Base-by-base conservation (phyloP, 345 rosid species). In the Ricinus communis region DNA sequence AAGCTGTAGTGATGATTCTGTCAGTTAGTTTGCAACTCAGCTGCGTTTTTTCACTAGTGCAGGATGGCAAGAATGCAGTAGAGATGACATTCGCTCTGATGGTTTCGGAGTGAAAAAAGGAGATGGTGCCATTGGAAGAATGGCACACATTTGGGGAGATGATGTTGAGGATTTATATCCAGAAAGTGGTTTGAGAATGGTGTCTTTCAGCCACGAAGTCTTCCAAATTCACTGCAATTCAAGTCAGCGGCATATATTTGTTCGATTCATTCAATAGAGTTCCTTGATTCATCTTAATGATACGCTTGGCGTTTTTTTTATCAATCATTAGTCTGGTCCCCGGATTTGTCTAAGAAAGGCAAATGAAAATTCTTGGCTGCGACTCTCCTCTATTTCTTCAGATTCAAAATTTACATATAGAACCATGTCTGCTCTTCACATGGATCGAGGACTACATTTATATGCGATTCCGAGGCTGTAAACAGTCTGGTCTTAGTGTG, bases 351-450 rank as follows among this genome's bases (percentile, higher is more conserved):
- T 80, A 8, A 85, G 83, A 13, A 84, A 79, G 69, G 60, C 83
- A 84, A 62, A 77, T 81, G 85, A 84, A 79, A 76, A 33, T 72
- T 77, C 24, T 56, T 84, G 57, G 80, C 81, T 27, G 82, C 77
- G 24, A 49, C 55, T 33, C 81, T 84, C 4, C 62, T 81, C 52
- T 38, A 66, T 49, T 77, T 74, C 66, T 81, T 74, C 68, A 52
- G 71, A 33, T 76, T 84, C 76, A 66, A 63, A n/a, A 62, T 76
- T 84, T n/a, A 61, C 73, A 4, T 80, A 80, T 45, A 28, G 82
- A 50, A 75, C 81, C 38, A 77, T 77, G 85, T 77, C 80, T 70
- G 82, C 85, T 0, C 84, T 85, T 76, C 81, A 82, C 71, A 72
- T 82, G 77, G 82, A 77, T 65, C 54, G 71, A 54, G 84, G 84